A percentile compares a stretch with the other conserved stretches of the same genome.
These are phyloP conservation scores for Teunomyces aglyptinius DNA, from an alignment of 805 yeast species.

Conservation along the genomic window DNA sequence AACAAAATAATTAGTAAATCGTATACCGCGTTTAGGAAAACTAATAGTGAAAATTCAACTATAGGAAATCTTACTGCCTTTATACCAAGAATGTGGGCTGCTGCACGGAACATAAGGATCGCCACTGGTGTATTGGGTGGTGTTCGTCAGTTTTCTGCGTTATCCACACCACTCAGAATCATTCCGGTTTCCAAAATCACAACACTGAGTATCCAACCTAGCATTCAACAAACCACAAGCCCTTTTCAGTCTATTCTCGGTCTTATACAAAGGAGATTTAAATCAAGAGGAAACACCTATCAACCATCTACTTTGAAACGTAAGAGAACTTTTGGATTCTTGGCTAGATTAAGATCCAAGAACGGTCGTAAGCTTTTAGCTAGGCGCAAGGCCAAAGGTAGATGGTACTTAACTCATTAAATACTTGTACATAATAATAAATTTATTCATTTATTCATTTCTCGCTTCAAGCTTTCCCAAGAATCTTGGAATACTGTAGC, in stretches of 20 bases:
- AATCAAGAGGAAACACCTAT: slow-evolving; percentile 89
- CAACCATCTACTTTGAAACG: slow-evolving; percentile 91
- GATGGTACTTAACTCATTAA: slow-evolving; percentile 89
- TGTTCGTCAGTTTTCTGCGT: slow-evolving; percentile 11
- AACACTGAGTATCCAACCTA: not conserved
- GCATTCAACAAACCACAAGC: slow-evolving; percentile 12
- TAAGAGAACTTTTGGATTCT: slow-evolving; percentile 85
- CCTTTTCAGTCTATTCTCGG: slow-evolving; percentile 24
- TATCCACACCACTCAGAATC: slow-evolving; percentile 11
- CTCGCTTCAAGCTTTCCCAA: slow-evolving; percentile 39
- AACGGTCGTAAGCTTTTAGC: slow-evolving; percentile 76
- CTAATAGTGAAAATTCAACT: not conserved
- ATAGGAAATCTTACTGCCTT: not conserved
- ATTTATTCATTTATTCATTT: not conserved
- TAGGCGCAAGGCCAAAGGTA: slow-evolving; percentile 81
- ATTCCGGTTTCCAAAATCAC: not conserved
- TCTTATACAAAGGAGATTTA: slow-evolving; percentile 63
- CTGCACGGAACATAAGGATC: slow-evolving; percentile 6
- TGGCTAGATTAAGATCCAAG: slow-evolving; percentile 73
- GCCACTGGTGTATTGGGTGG: slow-evolving; percentile 5
- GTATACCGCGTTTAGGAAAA: not conserved
- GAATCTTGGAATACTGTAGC: slow-evolving; percentile 45
- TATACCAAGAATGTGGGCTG: slow-evolving; percentile 6
- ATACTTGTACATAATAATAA: slow-evolving; percentile 4
- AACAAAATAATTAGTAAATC: not conserved